Evolutionary conservation across 495 filamentous ascomycete species (phyloP).

Genomic region (Aspergillus taichungensis): DNA sequence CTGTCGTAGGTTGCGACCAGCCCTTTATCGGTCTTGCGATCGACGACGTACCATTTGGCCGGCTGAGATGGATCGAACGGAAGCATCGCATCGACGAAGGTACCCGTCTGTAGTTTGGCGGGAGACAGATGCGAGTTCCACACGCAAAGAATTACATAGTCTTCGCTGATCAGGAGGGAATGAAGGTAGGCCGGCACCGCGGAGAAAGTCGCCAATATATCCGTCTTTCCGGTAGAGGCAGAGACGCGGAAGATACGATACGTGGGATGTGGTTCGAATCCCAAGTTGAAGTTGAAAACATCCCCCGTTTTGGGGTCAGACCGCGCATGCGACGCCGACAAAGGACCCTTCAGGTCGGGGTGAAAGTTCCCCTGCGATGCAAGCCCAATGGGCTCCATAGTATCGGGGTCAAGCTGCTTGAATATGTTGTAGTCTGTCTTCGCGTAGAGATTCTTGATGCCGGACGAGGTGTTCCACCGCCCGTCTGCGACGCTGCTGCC

Average conservation of each 20-base stretch:
- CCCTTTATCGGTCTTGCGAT: conserved; percentile 43
- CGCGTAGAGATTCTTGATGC: conserved; percentile 43
- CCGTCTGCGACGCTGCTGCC: background rate
- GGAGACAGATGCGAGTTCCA: conserved; percentile 54
- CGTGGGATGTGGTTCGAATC: conserved; percentile 31
- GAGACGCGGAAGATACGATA: conserved; percentile 62
- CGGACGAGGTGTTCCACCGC: conserved; percentile 17
- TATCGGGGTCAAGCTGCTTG: conserved; percentile 56
- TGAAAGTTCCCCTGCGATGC: conserved; percentile 51
- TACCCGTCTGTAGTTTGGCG: conserved; percentile 37
- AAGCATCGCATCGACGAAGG: conserved; percentile 18
- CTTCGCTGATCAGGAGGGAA: conserved; percentile 57
- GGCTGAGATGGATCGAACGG: conserved; percentile 40
- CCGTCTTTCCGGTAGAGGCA: conserved; percentile 51
- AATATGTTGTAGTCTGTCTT: conserved; percentile 51
- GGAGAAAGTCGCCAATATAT: conserved; percentile 59
- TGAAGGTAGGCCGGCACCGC: conserved; percentile 58
- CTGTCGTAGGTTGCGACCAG: conserved; percentile 51
- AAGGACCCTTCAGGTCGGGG: conserved; percentile 52
- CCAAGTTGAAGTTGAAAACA: conserved; percentile 69
- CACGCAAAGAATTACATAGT: conserved; percentile 59
- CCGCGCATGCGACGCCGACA: conserved; percentile 60
- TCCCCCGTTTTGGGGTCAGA: conserved; percentile 64
- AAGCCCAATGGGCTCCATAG: conserved; percentile 58
- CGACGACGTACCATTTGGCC: conserved; percentile 62